Base-by-base conservation (phyloP, 345 rosid genomes). In the Melaleuca alternifolia region DNA sequence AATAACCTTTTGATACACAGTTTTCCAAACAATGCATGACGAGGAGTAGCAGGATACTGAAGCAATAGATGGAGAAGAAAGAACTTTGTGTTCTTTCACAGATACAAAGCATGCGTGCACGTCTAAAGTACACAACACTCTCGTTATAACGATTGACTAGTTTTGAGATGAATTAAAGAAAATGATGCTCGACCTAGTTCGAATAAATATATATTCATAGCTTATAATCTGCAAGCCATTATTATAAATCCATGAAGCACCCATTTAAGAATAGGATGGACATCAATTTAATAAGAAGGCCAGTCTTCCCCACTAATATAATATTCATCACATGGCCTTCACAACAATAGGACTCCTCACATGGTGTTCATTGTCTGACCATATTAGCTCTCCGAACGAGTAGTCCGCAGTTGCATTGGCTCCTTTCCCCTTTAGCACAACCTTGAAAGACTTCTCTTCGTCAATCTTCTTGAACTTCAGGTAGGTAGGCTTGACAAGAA, bases 371-470 rank as follows among this genome's bases (percentile, higher is more conserved):
- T 46, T 71, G 48, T 71, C 79, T 7, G 79, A 71, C 79, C 79
- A 71, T 71, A 71, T 71, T 24, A 71, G 79, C 79, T 71, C 79
- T 41, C 79, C 79, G 6, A 71, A 71, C 1, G 48, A 33, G 79
- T 71, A 71, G 79, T 37, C 79, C 46, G 20, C 21, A 71, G 48
- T 33, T 0, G 1, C 24, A 33, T 0, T 71, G 79, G 48, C 26
- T 16, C 79, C 79, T 18, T 71, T 71, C 1, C 1, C 48, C 24
- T 71, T 71, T 24, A 71, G 13, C 79, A 71, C 24, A 0, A 96
- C 91, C 86, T 52, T 90, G 87, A 94, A 97, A 18, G 84, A 91
- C 87, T 92, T 93, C 91, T 93, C 90, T 84, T 96, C 94, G 26
- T 96, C 98, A 46, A 84, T 65, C 87, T 92, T 90, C 9, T 86